These are phyloP conservation scores for Paulownia fortunei DNA, from an alignment of 257 asterid species.

Conservation along the genomic window DNA sequence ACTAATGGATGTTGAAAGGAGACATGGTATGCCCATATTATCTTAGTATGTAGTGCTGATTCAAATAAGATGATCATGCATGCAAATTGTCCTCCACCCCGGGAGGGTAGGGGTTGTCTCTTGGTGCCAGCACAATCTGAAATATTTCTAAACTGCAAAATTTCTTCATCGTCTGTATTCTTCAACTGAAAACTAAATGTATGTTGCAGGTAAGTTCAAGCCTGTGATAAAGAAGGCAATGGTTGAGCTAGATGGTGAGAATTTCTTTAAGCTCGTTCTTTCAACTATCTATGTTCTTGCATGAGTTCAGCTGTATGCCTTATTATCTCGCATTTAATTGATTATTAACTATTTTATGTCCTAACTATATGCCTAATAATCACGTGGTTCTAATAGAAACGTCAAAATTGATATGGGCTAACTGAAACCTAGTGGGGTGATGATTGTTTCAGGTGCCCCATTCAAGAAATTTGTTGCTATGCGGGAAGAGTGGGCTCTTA, in stretches of 20 bases:
- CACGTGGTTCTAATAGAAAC: not conserved
- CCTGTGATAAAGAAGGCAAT: conserved; percentile 85
- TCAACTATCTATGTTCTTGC: not conserved
- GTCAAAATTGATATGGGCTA: not conserved
- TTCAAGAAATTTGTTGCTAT: conserved; percentile 69
- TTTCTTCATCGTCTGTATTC: not conserved
- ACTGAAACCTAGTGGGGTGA: not conserved
- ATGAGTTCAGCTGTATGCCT: not conserved
- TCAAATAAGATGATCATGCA: not conserved
- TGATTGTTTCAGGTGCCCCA: conserved; percentile 65
- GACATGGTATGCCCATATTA: conserved; percentile 60
- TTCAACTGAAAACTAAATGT: not conserved
- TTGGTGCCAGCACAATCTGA: not conserved
- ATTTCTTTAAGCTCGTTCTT: not conserved
- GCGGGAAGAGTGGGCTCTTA: conserved; percentile 84
- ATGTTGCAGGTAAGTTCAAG: conserved; percentile 69
- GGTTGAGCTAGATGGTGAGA: conserved; percentile 81
- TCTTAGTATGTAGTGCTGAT: not conserved
- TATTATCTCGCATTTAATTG: not conserved
- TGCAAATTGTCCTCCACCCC: not conserved
- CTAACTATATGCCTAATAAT: not conserved
- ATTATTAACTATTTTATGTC: not conserved
- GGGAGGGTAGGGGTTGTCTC: not conserved
- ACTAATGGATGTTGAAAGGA: conserved; percentile 81
- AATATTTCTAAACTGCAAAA: not conserved